These are phyloP conservation scores for Lotmaria passim DNA, from an alignment of 208 protist species.

Conservation along the genomic window DNA sequence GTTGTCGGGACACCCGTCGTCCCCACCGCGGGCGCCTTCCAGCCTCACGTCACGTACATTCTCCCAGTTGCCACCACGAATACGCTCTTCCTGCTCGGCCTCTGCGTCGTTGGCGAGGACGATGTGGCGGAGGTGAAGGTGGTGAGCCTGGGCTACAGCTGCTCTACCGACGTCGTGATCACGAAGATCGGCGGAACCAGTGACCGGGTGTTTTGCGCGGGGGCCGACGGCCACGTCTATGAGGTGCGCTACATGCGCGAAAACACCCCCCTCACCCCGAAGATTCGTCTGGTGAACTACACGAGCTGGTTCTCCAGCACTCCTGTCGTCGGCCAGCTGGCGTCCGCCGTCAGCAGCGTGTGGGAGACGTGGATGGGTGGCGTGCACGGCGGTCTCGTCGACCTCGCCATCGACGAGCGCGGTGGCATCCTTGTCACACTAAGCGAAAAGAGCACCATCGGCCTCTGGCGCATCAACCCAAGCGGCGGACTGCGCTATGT, in stretches of 20 bases:
- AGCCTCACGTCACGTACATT: conserved; percentile 80
- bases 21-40: conserved; percentile 68
- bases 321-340: conserved; percentile 69
- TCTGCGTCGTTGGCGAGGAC: conserved; percentile 71
- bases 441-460: conserved; percentile 69
- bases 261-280: conserved; percentile 63
- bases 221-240: conserved; percentile 80
- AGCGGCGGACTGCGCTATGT: conserved; percentile 50
- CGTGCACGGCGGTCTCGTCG: conserved; percentile 60
- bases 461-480: conserved; percentile 64
- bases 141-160: conserved; percentile 77
- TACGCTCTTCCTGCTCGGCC: conserved; percentile 75
- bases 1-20: conserved; percentile 69
- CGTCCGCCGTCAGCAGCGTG: conserved; percentile 44
- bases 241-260: conserved; percentile 81
- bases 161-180: conserved; percentile 55
- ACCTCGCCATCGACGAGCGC: conserved; percentile 73
- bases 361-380: conserved; percentile 60
- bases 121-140: conserved; percentile 61
- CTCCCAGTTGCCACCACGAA: conserved; percentile 79
- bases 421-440: conserved; percentile 72
- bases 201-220: conserved; percentile 81
- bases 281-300: conserved; percentile 79
- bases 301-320: conserved; percentile 43
- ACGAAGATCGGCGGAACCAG: conserved; percentile 58